A percentile compares a stretch with the other conserved stretches of the same genome.
Evolutionary conservation across 108 stramenopile genomes (phyloP).

Genomic region (Phaeodactylum tricornutum): DNA sequence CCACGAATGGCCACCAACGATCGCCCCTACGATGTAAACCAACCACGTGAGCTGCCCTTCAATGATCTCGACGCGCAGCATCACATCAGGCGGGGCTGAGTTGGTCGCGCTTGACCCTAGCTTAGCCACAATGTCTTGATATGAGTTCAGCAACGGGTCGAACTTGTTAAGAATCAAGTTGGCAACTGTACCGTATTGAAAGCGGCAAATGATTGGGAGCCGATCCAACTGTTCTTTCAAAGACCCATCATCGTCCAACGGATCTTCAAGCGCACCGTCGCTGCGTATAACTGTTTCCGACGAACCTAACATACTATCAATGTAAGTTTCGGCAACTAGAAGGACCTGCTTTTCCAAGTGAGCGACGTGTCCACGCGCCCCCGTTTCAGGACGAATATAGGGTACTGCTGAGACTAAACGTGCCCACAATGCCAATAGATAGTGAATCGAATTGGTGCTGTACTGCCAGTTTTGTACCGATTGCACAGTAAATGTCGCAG

Average conservation of each 20-base stretch:
- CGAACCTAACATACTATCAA: slow-evolving; percentile 91
- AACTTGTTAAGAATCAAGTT: slow-evolving; percentile 76
- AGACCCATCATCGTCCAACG: slow-evolving; percentile 90
- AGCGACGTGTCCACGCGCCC: slow-evolving; percentile 78
- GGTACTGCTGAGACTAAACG: slow-evolving; percentile 96
- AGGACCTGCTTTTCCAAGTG: slow-evolving; percentile 85
- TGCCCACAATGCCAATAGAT: slow-evolving; percentile 93
- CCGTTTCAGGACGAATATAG: slow-evolving; percentile 88
- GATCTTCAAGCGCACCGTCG: slow-evolving; percentile 87
- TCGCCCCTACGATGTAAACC: slow-evolving; percentile 86
- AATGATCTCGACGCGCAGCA: slow-evolving; percentile 61
- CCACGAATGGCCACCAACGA: slow-evolving; percentile 90
- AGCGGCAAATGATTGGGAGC: slow-evolving; percentile 88
- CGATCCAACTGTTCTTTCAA: slow-evolving; percentile 94
- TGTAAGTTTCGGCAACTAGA: slow-evolving; percentile 82
- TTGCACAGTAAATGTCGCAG: slow-evolving; percentile 86
- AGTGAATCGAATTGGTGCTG: slow-evolving; percentile 92
- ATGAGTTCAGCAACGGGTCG: slow-evolving; percentile 79
- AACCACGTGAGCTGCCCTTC: slow-evolving; percentile 97
- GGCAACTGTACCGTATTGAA: slow-evolving; percentile 82
- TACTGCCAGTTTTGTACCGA: slow-evolving; percentile 95
- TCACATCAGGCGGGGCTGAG: slow-evolving; percentile 62
- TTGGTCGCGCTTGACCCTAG: slow-evolving; percentile 46
- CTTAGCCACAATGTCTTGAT: slow-evolving; percentile 63
- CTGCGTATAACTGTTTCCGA: slow-evolving; percentile 80